Base-by-base conservation (phyloP, 805 yeast genomes). In the Candida succiphila region DNA sequence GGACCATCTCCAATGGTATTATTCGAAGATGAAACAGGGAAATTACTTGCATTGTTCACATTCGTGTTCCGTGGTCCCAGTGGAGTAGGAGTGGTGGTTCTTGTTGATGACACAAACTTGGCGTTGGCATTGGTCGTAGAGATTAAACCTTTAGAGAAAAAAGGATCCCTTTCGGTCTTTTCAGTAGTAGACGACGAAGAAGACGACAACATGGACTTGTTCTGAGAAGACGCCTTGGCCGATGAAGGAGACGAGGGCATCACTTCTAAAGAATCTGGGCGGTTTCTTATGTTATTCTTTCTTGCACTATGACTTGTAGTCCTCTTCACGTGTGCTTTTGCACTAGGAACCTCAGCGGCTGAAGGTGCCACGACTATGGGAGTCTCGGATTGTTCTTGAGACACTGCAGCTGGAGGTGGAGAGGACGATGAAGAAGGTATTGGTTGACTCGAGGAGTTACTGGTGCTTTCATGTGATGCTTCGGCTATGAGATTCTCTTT, bases 221-320 rank as follows among this genome's bases (percentile, higher is more conserved):
- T 10, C 22, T 29, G n/a, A 4, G 7, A 10, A 21, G 14, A 15
- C 31, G 20, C 15, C 22, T 29, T n/a, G n/a, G n/a, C n/a, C n/a
- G 24, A 30, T 10, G 32, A 22, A 15, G 32, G 27, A 16, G 32
- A 30, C 17, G 17, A 15, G 14, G 32, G 32, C 32, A 30, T 30
- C 13, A 20, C 19, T 3, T 30, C 32, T 16, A 30, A 16, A 10
- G 9, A 8, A 30, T n/a, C 14, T 30, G 5, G 32, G 32, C n/a
- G 26, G 27, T 7, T 23, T 20, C 15, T 22, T 22, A 17, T 19
- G 23, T 9, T 21, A 27, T 22, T 20, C 20, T 17, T 17, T 24
- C 14, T n/a, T 24, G 10, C 10, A 8, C 23, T 21, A 8, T n/a
- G n/a, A n/a, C n/a, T n/a, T n/a, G n/a, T n/a, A n/a, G n/a, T n/a